Base-by-base conservation (phyloP, 345 rosid genomes). In the Dovyalis caffra region DNA sequence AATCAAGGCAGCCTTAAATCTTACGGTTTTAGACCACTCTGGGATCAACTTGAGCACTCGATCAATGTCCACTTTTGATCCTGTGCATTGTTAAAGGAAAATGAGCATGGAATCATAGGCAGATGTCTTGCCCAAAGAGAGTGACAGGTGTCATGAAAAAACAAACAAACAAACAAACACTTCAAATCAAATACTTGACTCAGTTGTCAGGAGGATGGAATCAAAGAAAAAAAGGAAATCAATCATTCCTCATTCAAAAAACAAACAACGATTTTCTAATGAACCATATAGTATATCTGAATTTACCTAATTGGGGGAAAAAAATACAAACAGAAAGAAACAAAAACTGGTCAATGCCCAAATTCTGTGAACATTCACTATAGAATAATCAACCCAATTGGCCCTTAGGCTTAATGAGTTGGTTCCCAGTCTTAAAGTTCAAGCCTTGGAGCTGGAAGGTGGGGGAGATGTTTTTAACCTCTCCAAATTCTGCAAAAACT, bases 11-110 rank as follows among this genome's bases (percentile, higher is more conserved):
- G 63, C 16, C 8, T 43, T 16, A 37, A 57, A 75, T 85, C 98
- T 90, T 90, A 94, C 98, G 79, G 76, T 88, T 85, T 79, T 82
- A 73, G 87, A 88, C 98, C 98, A 94, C 81, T 90, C 91, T 72
- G 90, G 85, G 34, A 87, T 90, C 85, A 94, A 76, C 79, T 71
- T 86, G 73, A 90, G 83, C 78, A 90, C 88, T 78, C 68, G 82
- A 80, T 90, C 94, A 76, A 81, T 76, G 65, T 85, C 91, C 68
- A 86, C 81, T 72, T 86, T 86, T 72, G 84, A 71, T 70, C 84
- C 98, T 89, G 88, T 83, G 76, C 45, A 77, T 74, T 60, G 62
- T 49, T 68, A 65, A 35, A 45, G 77, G 64, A 70, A 65, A 71
- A 78, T 72, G 62, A 74, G 47, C 77, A 69, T 65, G 74, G 77